Conservation (phyloP, 2,329 filamentous ascomycete species). For the Colletotrichum graminicola region DNA sequence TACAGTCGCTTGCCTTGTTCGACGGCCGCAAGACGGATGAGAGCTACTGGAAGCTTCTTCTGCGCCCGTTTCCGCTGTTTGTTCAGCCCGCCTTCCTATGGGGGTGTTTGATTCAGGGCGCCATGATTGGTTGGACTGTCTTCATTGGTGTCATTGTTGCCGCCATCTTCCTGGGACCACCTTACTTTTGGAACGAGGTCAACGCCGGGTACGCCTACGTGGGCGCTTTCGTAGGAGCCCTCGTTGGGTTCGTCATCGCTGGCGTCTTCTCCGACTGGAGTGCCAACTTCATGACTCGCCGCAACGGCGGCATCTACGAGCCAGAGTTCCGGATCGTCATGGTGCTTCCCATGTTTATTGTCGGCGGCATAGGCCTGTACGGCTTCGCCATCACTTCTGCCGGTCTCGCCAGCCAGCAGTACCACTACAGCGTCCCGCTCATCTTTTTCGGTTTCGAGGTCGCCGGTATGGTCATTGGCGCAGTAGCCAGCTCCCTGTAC, state of each 20-base stretch:
- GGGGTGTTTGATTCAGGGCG: constrained; percentile 83
- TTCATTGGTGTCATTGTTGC: constrained; percentile 88
- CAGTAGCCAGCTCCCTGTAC: constrained; percentile 87
- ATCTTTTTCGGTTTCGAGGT: constrained; percentile 89
- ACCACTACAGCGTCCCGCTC: constrained; percentile 79
- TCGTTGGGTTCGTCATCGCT: constrained; percentile 81
- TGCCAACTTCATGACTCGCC: constrained; percentile 76
- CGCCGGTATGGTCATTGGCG: constrained; percentile 91
- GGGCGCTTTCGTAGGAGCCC: constrained; percentile 85
- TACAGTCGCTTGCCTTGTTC: constrained; percentile 75
- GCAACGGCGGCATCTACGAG: constrained; percentile 87
- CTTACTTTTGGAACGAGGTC: constrained; percentile 84
- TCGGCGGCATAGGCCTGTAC: constrained; percentile 83
- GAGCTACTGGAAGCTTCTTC: constrained; percentile 71
- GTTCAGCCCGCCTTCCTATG: constrained; percentile 88
- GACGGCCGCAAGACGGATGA: constrained; percentile 87
- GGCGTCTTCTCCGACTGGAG: constrained; percentile 80
- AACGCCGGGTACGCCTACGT: constrained; percentile 89
- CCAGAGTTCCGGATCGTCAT: constrained; percentile 90
- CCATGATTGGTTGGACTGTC: constrained; percentile 95
- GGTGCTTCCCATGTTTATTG: constrained; percentile 83
- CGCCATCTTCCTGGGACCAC: constrained; percentile 84
- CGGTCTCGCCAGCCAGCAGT: constrained; percentile 66
- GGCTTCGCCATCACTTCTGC: constrained; percentile 83
- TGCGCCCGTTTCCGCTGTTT: constrained; percentile 86